A percentile compares a stretch with the other conserved stretches of the same genome.
These are phyloP conservation scores for Hyaloscypha hepaticicola DNA, from an alignment of 495 filamentous ascomycete species.

Conservation along the genomic window DNA sequence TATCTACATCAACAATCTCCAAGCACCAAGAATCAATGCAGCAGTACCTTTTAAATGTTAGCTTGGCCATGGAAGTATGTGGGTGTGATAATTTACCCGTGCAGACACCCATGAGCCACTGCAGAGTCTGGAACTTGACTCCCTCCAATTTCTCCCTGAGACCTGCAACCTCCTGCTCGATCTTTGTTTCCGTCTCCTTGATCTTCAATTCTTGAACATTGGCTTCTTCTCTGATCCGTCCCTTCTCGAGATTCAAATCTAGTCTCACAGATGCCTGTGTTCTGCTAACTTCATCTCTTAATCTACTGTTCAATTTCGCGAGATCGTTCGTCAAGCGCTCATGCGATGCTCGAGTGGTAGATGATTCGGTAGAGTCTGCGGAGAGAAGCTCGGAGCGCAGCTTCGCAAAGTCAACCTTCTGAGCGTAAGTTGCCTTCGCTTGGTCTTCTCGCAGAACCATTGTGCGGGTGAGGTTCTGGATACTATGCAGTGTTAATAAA, in stretches of 20 bases:
- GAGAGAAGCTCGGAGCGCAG: constrained; percentile 90
- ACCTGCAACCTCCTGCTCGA: constrained; percentile 95
- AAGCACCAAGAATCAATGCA: constrained; percentile 91
- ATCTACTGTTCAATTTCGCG: constrained; percentile 80
- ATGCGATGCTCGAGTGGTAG: constrained; percentile 83
- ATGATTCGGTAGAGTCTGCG: constrained; percentile 85
- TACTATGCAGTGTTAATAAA: constrained; percentile 45
- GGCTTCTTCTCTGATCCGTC: constrained; percentile 92
- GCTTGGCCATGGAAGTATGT: not conserved
- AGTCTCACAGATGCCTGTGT: constrained; percentile 89
- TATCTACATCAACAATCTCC: constrained; percentile 73
- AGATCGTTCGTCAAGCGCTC: constrained; percentile 93
- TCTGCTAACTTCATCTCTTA: constrained; percentile 90
- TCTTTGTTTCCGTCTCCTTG: constrained; percentile 97
- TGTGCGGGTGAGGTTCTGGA: constrained; percentile 95
- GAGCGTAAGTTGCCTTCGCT: constrained; percentile 86
- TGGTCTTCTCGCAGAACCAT: constrained; percentile 98
- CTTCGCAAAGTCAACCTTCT: constrained; percentile 99
- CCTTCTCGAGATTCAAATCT: constrained; percentile 96
- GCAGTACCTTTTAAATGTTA: constrained; percentile 54
- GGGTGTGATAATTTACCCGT: constrained; percentile 54
- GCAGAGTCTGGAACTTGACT: constrained; percentile 95
- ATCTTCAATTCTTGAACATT: constrained; percentile 97
- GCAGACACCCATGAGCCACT: constrained; percentile 98
- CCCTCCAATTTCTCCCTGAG: constrained; percentile 89